phyloP scores from a whole-genome alignment of 305 asterid genomes.

The Caryopteris hybrid region DNA sequence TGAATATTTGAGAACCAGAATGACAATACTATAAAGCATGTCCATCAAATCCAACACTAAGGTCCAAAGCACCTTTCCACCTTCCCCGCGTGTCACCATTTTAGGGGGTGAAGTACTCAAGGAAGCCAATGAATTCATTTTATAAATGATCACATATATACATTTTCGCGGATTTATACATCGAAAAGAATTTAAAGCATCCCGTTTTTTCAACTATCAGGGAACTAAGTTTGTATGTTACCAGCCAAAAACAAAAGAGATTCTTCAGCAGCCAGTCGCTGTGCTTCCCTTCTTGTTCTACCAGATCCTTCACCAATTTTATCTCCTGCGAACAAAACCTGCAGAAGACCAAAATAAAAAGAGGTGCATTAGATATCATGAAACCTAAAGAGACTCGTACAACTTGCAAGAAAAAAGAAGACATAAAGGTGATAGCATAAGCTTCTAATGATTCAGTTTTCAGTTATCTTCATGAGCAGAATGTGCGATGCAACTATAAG shows the following conservation, averaged over 20 bases:
- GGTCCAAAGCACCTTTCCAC: background rate
- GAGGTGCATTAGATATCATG: background rate
- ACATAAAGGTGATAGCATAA: background rate
- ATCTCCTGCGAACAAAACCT: slow-evolving; percentile 85
- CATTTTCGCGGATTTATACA: background rate
- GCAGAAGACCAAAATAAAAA: slow-evolving; percentile 26
- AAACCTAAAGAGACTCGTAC: no score
- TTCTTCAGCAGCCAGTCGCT: slow-evolving; percentile 64
- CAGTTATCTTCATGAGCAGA: slow-evolving; percentile 2
- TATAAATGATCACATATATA: background rate
- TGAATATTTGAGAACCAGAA: background rate
- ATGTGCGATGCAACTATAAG: background rate
- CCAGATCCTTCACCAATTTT: slow-evolving; percentile 83
- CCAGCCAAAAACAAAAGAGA: slow-evolving; percentile 86
- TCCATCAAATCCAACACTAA: background rate
- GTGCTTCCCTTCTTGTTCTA: slow-evolving; percentile 90
- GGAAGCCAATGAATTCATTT: background rate
- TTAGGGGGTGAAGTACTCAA: background rate
- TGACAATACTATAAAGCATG: background rate
- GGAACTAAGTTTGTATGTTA: slow-evolving; percentile 25
- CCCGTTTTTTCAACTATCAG: slow-evolving; percentile 12
- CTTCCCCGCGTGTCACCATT: background rate
- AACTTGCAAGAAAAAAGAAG: background rate
- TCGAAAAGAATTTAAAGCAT: slow-evolving; percentile 1
- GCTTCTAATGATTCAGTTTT: background rate